phyloP scores from a whole-genome alignment of 495 filamentous ascomycete genomes.

The Tuber borchii region DNA sequence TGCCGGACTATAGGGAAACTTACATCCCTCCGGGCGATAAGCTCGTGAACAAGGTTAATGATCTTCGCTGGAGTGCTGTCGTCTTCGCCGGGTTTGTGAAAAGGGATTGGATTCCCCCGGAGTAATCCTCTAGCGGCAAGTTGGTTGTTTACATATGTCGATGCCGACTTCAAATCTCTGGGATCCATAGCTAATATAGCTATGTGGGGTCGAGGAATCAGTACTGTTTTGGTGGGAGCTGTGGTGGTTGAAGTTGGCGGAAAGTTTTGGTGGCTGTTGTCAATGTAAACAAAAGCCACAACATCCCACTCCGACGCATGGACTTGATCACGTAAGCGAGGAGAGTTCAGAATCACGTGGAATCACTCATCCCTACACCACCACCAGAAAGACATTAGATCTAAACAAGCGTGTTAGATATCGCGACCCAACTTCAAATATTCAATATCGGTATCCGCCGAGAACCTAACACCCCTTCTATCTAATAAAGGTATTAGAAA shows the following conservation, averaged over 20 bases:
- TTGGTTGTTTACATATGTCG: slow-evolving; percentile 93
- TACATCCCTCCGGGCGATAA: slow-evolving; percentile 53
- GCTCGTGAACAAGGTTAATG: slow-evolving; percentile 87
- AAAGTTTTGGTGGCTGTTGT: background rate
- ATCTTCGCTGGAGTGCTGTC: slow-evolving; percentile 74
- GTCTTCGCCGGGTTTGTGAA: slow-evolving; percentile 63
- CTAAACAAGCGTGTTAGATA: background rate
- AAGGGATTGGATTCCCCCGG: slow-evolving; percentile 75
- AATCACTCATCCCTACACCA: background rate
- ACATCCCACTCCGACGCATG: background rate
- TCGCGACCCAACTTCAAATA: background rate
- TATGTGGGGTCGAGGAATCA: slow-evolving; percentile 1
- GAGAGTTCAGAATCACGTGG: background rate
- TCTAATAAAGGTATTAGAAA: background rate
- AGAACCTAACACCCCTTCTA: background rate
- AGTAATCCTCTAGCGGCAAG: slow-evolving; percentile 82
- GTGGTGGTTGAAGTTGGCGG: background rate
- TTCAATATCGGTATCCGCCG: background rate
- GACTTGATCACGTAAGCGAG: background rate
- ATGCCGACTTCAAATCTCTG: slow-evolving; percentile 76
- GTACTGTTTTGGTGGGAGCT: slow-evolving; percentile 1
- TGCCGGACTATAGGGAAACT: background rate
- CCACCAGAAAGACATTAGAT: background rate
- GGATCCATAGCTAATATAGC: slow-evolving; percentile 56
- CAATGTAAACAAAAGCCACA: background rate